Evolutionary conservation across 2,329 filamentous ascomycete species (phyloP).

Genomic region (Aspergillus novofumigatus): DNA sequence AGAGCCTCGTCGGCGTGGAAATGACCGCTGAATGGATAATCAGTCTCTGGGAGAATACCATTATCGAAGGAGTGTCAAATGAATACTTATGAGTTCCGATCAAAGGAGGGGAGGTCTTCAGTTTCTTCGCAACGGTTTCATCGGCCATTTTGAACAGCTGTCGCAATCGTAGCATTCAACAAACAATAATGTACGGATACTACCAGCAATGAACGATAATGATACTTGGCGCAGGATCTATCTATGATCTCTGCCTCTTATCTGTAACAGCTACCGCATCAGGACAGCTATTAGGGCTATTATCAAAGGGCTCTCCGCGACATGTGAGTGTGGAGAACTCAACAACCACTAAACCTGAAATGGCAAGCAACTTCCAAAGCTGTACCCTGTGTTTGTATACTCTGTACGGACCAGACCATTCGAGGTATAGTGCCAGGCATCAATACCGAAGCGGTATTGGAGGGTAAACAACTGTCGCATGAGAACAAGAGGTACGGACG

Average conservation of each 20-base stretch:
- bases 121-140: conserved; percentile 69
- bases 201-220: neutral
- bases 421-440: neutral
- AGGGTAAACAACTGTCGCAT: neutral
- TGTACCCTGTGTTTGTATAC: too few relatives aligned
- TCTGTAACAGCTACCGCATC: conserved; percentile 7
- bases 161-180: conserved; percentile 36
- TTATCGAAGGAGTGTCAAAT: neutral
- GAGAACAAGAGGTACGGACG: neutral
- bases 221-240: neutral
- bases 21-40: conserved; percentile 59
- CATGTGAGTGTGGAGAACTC: conserved; percentile 6
- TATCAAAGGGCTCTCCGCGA: conserved; percentile 7
- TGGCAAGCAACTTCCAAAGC: neutral
- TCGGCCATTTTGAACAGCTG: conserved; percentile 57
- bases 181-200: neutral
- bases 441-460: neutral
- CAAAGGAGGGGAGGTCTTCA: conserved; percentile 68
- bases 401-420: neutral
- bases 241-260: conserved; percentile 8
- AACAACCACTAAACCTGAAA: neutral
- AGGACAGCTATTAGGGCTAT: conserved; percentile 5
- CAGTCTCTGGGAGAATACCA: conserved; percentile 6
- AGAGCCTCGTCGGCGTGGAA: conserved; percentile 99
- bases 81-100: conserved; percentile 87